A percentile compares a stretch with the other conserved stretches of the same genome.
Conservation (phyloP, 2,329 filamentous ascomycete genomes). For the Rutstroemia sp. region DNA sequence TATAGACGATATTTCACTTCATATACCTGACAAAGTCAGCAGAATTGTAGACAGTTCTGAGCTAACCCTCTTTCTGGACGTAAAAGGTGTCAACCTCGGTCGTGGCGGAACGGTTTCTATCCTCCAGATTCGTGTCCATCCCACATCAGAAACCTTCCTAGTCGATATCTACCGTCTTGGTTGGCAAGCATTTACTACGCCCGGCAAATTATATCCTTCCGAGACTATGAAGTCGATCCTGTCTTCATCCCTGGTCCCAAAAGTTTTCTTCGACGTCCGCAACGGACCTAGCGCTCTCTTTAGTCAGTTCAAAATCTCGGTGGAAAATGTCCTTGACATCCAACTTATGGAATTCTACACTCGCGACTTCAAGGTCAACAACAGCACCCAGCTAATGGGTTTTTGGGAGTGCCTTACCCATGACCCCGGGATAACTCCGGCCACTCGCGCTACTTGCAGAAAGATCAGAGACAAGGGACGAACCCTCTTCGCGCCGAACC, state of each 20-base stretch:
- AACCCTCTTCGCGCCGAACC: slow-evolving; percentile 34
- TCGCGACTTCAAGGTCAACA: slow-evolving; percentile 14
- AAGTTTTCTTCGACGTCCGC: slow-evolving; percentile 52
- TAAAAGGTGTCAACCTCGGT: slow-evolving; percentile 37
- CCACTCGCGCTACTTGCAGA: slow-evolving; percentile 27
- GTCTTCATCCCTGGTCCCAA: slow-evolving; percentile 36
- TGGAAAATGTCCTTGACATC: slow-evolving; percentile 42
- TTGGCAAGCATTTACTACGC: slow-evolving; percentile 30
- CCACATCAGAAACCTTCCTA: slow-evolving; percentile 29
- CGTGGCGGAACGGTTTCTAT: slow-evolving; percentile 37
- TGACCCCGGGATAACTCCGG: not conserved
- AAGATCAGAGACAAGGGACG: slow-evolving; percentile 32
- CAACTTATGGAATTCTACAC: slow-evolving; percentile 49
- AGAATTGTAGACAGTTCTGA: not conserved
- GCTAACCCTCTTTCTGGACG: slow-evolving; percentile 35
- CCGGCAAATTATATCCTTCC: slow-evolving; percentile 20
- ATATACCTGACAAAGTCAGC: too few species aligned
- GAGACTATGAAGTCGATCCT: slow-evolving; percentile 35
- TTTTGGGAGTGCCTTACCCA: too few species aligned
- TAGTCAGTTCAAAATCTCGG: slow-evolving; percentile 34
- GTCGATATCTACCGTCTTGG: slow-evolving; percentile 36
- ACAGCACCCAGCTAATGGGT: too few species aligned
- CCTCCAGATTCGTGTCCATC: slow-evolving; percentile 31
- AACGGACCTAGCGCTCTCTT: slow-evolving; percentile 51
- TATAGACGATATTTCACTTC: too few species aligned